Percentiles rank a stretch among this genome's conserved stretches.
These are phyloP conservation scores for Effrenium voratum DNA, from an alignment of 73 alveolate genomes.

Conservation along the genomic window DNA sequence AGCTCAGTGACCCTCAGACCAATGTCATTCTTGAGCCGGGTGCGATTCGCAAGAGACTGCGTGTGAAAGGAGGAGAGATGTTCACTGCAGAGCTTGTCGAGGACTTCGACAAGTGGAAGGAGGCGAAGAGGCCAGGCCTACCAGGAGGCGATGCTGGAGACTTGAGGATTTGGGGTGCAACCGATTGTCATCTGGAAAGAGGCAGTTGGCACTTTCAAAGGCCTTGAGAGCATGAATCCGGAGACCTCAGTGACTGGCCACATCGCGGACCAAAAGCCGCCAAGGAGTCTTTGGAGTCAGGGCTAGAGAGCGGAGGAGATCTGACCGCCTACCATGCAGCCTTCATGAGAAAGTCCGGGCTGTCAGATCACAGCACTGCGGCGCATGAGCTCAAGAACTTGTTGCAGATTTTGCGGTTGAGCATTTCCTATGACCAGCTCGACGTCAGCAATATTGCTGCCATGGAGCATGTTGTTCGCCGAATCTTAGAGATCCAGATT, in stretches of 20 bases:
- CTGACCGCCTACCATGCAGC: neutral
- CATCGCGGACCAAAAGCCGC: constrained; percentile 35
- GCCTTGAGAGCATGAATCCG: constrained; percentile 12
- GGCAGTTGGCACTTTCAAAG: neutral
- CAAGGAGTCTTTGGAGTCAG: constrained; percentile 1
- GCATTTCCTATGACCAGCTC: constrained; percentile 34
- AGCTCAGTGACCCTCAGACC: neutral
- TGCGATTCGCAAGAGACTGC: neutral
- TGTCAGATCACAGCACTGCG: constrained; percentile 28
- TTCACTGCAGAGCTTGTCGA: constrained; percentile 6
- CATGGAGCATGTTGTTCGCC: neutral
- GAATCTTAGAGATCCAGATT: constrained; percentile 13
- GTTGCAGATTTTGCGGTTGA: neutral
- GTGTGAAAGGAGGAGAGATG: neutral
- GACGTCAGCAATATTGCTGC: neutral
- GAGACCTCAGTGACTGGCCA: constrained; percentile 23
- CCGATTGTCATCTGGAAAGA: neutral
- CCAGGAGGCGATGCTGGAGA: constrained; percentile 67
- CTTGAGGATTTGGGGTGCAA: constrained; percentile 13
- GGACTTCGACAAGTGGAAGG: constrained; percentile 10
- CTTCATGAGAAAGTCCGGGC: neutral
- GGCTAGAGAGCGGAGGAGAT: constrained; percentile 25
- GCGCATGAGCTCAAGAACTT: constrained; percentile 25
- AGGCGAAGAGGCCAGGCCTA: constrained; percentile 38
- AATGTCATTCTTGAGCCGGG: neutral